Conservation (phyloP, 2,329 filamentous ascomycete genomes). For the Nothophoma quercina region DNA sequence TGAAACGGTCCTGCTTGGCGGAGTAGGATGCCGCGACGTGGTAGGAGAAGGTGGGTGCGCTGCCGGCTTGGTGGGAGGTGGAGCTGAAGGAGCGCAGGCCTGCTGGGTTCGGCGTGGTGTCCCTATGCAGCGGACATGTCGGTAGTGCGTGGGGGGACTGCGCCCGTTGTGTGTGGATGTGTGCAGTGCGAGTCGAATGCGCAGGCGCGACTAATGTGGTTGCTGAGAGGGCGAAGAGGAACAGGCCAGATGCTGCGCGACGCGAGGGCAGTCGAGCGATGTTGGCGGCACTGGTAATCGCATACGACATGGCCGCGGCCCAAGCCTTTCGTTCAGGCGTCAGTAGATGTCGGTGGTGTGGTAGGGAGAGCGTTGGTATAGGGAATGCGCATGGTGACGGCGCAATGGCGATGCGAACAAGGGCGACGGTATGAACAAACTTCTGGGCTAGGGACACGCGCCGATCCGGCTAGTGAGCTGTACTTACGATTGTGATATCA, state of each 20-base stretch:
- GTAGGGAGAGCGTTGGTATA: constrained; percentile 2
- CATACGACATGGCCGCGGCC: constrained; percentile 50
- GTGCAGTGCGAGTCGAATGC: constrained; percentile 28
- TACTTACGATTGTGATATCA: constrained; percentile 34
- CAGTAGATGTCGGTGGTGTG: constrained; percentile 23
- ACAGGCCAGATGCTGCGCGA: constrained; percentile 36
- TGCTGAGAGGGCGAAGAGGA: constrained; percentile 43
- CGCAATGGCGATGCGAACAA: constrained; percentile 32
- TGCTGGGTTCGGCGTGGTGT: constrained; percentile 38
- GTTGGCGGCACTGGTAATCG: constrained; percentile 38
- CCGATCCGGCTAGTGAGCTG: constrained; percentile 37
- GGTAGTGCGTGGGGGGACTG: constrained; percentile 28
- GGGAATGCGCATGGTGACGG: constrained; percentile 26
- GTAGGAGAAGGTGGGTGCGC: constrained; percentile 46
- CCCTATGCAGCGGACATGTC: constrained; percentile 41
- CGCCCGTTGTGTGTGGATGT: constrained; percentile 23
- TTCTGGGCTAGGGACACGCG: constrained; percentile 40
- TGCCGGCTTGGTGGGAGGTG: constrained; percentile 36
- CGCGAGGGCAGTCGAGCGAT: constrained; percentile 32
- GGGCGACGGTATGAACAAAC: constrained; percentile 26
- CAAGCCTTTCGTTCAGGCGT: constrained; percentile 36
- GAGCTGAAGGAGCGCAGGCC: constrained; percentile 43
- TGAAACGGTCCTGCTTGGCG: constrained; percentile 49
- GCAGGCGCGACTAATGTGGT: constrained; percentile 36
- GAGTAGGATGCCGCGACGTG: constrained; percentile 52